Conservation (phyloP, 2,329 filamentous ascomycete species). For the Epichloe hybrida region DNA sequence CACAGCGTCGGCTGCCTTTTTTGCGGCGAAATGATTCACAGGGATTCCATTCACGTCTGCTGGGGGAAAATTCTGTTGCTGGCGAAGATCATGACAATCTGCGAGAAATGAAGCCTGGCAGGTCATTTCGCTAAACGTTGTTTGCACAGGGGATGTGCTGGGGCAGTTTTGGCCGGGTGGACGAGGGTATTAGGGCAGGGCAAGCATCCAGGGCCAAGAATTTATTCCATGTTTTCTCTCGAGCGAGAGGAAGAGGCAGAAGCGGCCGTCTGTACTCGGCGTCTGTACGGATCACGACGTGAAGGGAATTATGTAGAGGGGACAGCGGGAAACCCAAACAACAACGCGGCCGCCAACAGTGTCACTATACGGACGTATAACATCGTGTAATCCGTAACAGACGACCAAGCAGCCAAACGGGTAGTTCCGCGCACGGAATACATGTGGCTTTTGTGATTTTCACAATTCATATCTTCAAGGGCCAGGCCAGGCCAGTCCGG, state of each 20-base stretch:
- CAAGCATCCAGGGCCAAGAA: background rate
- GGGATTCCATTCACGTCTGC: background rate
- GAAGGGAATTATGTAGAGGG: too few relatives aligned
- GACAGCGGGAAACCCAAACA: too few relatives aligned
- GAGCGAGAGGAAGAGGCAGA: background rate
- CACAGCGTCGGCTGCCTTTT: background rate
- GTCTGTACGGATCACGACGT: too few relatives aligned
- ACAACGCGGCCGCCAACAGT: too few relatives aligned
- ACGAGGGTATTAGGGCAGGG: background rate
- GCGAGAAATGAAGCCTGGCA: background rate
- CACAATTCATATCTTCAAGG: too few relatives aligned
- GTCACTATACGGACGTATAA: too few relatives aligned
- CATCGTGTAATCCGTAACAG: too few relatives aligned
- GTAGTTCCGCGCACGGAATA: too few relatives aligned
- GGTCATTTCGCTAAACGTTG: slow-evolving; percentile 23
- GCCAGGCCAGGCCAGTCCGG: background rate
- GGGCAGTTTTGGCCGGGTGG: background rate
- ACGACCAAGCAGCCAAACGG: too few relatives aligned
- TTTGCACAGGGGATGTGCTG: slow-evolving; percentile 13
- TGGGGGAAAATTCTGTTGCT: background rate
- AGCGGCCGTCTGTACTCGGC: too few relatives aligned
- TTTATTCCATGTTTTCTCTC: too few relatives aligned
- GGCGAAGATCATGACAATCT: background rate
- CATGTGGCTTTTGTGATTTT: too few relatives aligned
- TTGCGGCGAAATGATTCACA: background rate